Evolutionary conservation across 176 grass and related monocot genomes (phyloP).

Genomic region (bread wheat (Triticum aestivum)): DNA sequence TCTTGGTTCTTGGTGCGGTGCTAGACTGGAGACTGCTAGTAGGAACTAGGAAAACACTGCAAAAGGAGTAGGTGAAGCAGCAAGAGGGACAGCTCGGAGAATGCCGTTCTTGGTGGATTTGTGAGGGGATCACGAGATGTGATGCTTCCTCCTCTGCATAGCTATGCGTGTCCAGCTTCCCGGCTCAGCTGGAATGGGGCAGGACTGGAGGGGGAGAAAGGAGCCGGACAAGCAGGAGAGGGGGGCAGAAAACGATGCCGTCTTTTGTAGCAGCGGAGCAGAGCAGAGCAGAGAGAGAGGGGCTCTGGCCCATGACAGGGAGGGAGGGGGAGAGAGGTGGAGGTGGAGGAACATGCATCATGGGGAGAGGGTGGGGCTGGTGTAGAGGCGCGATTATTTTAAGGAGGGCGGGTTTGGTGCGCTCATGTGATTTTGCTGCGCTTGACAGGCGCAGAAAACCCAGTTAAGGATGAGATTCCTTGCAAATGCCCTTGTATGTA

Average conservation of each 20-base stretch:
- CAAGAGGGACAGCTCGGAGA: constrained; percentile 17
- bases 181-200: constrained; percentile 27
- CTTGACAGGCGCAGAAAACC: constrained; percentile 20
- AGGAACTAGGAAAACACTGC: not conserved
- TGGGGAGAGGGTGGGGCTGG: constrained; percentile 36
- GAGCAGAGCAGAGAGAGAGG: not conserved
- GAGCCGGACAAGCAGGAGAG: constrained; percentile 32
- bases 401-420: constrained; percentile 33
- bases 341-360: constrained; percentile 32
- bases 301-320: not conserved
- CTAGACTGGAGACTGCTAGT: not conserved
- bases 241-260: constrained; percentile 35
- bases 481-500: constrained; percentile 24
- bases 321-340: not conserved
- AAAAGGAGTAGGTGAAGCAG: constrained; percentile 12
- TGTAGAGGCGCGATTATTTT: constrained; percentile 40
- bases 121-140: constrained; percentile 15
- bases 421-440: constrained; percentile 48
- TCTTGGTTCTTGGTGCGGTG: constrained; percentile 11
- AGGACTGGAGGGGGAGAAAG: not conserved
- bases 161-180: constrained; percentile 8
- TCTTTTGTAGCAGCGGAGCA: constrained; percentile 40
- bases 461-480: constrained; percentile 21
- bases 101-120: constrained; percentile 26
- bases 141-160: constrained; percentile 38